A percentile compares a stretch with the other conserved stretches of the same genome.
Evolutionary conservation across 1,284 basidiomycete genomes (phyloP).

Genomic region (Sphaerobolus stellatus): DNA sequence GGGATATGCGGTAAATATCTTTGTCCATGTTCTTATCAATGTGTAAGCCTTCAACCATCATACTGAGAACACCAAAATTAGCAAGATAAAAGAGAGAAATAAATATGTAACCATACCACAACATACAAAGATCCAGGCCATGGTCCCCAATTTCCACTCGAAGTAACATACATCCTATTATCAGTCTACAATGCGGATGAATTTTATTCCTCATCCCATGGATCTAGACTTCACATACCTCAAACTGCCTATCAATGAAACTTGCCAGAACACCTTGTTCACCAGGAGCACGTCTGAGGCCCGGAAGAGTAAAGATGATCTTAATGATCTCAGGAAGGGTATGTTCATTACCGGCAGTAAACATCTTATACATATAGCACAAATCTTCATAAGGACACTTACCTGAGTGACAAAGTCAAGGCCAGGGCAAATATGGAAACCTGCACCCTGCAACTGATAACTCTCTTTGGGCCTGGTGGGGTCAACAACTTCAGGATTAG

Average conservation of each 20-base stretch:
- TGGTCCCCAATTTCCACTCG: slow-evolving; percentile 25
- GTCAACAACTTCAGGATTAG: slow-evolving; percentile 42
- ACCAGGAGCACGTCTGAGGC: slow-evolving; percentile 44
- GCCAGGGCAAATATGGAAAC: slow-evolving; percentile 47
- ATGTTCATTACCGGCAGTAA: not conserved
- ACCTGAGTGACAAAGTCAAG: slow-evolving; percentile 37
- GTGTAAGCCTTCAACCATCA: not conserved
- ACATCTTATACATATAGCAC: slow-evolving; percentile 1
- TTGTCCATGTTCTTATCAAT: no score
- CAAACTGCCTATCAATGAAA: slow-evolving; percentile 22
- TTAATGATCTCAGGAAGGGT: slow-evolving; percentile 40
- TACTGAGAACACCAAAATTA: not conserved
- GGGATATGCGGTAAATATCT: no score
- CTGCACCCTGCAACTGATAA: slow-evolving; percentile 44
- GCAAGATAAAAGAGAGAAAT: not conserved
- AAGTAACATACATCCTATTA: slow-evolving; percentile 26
- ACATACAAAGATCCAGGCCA: slow-evolving; percentile 31
- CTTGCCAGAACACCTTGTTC: slow-evolving; percentile 38
- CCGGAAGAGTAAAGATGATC: slow-evolving; percentile 45
- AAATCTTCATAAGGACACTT: not conserved
- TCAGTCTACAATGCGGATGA: slow-evolving; percentile 23
- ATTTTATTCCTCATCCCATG: not conserved
- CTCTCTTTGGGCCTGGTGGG: slow-evolving; percentile 36
- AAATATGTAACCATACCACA: slow-evolving; percentile 24
- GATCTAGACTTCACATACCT: not conserved